A percentile compares a stretch with the other conserved stretches of the same genome.
Evolutionary conservation across 2,329 filamentous ascomycete species (phyloP).

Genomic region (Chaetomiaceae sp.): DNA sequence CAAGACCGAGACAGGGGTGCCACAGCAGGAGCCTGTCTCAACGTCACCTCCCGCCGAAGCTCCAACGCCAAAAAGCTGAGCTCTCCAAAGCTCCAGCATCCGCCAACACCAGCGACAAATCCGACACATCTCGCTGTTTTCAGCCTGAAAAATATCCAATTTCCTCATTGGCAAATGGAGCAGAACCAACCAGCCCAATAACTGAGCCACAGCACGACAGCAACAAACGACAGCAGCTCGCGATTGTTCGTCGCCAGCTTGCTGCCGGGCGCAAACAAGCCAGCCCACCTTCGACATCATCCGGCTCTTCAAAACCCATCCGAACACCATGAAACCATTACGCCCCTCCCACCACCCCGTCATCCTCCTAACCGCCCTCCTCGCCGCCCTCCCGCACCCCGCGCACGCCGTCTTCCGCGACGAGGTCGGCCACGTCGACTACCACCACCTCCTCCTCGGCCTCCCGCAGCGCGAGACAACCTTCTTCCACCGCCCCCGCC

Average conservation of each 20-base stretch:
- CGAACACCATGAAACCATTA: conserved; percentile 12
- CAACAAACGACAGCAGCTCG: too few species aligned
- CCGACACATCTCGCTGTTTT: neutral
- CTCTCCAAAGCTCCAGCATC: conserved; percentile 3
- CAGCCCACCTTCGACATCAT: too few species aligned
- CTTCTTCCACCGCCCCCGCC: conserved; percentile 87
- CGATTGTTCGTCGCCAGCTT: too few species aligned
- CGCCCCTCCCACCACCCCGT: neutral
- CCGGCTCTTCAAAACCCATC: too few species aligned
- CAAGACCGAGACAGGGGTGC: conserved; percentile 8
- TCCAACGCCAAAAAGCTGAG: conserved; percentile 5
- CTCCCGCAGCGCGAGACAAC: conserved; percentile 76
- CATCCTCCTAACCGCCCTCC: conserved; percentile 21
- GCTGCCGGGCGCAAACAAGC: too few species aligned
- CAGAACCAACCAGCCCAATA: neutral
- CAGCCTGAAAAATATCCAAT: too few species aligned
- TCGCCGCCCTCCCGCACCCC: conserved; percentile 31
- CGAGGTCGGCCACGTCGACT: conserved; percentile 88
- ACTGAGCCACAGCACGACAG: too few species aligned
- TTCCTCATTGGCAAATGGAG: too few species aligned
- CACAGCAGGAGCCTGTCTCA: conserved; percentile 16
- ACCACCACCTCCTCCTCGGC: conserved; percentile 85
- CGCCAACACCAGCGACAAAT: neutral
- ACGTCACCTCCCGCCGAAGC: conserved; percentile 18
- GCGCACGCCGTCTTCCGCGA: conserved; percentile 74